Evolutionary conservation across 2,329 filamentous ascomycete species (phyloP).

Genomic region (Botryotinia globosa): DNA sequence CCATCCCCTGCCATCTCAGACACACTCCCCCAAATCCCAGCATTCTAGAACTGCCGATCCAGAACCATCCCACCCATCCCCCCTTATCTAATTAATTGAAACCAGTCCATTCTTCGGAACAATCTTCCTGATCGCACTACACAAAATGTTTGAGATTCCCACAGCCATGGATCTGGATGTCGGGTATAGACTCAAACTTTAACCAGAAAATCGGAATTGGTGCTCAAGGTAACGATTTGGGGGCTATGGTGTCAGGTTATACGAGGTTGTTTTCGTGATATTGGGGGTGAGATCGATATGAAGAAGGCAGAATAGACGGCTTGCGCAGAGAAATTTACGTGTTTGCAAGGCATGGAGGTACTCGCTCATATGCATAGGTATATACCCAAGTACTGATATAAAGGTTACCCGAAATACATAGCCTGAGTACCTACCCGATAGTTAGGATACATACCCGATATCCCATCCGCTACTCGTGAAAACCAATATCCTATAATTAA

Average conservation of each 20-base stretch:
- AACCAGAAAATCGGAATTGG: neutral
- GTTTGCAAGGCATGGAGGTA: neutral
- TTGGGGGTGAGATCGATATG: neutral
- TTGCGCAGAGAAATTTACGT: neutral
- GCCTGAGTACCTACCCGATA: neutral
- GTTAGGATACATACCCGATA: neutral
- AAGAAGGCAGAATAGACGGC: neutral
- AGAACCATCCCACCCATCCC: neutral
- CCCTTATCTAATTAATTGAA: neutral
- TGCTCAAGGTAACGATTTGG: neutral
- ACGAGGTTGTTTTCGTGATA: neutral
- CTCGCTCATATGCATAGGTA: neutral
- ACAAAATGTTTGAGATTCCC: neutral
- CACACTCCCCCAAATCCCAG: neutral
- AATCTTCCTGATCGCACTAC: neutral
- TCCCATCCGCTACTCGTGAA: neutral
- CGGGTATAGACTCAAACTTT: neutral
- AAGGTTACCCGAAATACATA: neutral
- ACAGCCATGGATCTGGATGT: neutral
- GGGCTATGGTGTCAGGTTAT: neutral
- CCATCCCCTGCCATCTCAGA: neutral
- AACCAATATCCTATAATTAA: neutral
- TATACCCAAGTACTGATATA: neutral
- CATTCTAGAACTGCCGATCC: conserved; percentile 5
- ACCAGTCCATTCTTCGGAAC: neutral